These are phyloP conservation scores for Coniferiporia weirii DNA, from an alignment of 1,284 basidiomycete genomes.

Conservation along the genomic window DNA sequence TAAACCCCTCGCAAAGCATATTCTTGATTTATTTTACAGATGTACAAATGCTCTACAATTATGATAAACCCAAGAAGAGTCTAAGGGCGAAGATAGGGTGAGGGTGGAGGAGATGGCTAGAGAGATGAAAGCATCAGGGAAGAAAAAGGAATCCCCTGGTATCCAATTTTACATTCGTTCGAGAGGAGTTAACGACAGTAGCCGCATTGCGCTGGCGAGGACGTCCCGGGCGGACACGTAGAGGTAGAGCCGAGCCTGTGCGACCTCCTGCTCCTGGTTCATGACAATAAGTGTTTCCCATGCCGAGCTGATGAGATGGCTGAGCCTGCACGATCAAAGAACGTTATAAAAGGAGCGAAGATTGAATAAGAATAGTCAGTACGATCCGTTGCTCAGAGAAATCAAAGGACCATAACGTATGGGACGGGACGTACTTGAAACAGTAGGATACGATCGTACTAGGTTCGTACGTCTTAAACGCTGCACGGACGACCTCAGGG, in stretches of 20 bases:
- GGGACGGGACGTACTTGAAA: conserved; percentile 11
- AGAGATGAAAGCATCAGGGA: neutral
- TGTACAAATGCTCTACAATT: neutral
- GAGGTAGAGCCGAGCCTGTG: conserved; percentile 85
- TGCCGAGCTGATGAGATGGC: conserved; percentile 80
- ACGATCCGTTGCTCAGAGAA: neutral
- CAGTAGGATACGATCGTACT: conserved; percentile 60
- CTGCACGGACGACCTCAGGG: conserved; percentile 85
- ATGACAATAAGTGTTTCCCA: conserved; percentile 88
- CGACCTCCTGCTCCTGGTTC: conserved; percentile 76
- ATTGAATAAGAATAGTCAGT: neutral
- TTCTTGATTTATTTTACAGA: neutral
- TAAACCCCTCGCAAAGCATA: neutral
- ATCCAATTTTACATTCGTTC: conserved; percentile 76
- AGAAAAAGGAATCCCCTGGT: too few species aligned
- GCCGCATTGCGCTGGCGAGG: conserved; percentile 77
- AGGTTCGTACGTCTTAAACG: conserved; percentile 84
- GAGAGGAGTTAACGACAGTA: conserved; percentile 85
- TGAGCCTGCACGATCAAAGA: conserved; percentile 75
- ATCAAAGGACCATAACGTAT: neutral
- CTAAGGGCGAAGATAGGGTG: neutral
- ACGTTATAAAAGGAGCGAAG: neutral
- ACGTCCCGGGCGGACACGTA: conserved; percentile 89
- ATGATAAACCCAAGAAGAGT: neutral
- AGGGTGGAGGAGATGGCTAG: neutral